Conservation (phyloP, 2,329 filamentous ascomycete genomes). For the Emergomyces pasteurianus region DNA sequence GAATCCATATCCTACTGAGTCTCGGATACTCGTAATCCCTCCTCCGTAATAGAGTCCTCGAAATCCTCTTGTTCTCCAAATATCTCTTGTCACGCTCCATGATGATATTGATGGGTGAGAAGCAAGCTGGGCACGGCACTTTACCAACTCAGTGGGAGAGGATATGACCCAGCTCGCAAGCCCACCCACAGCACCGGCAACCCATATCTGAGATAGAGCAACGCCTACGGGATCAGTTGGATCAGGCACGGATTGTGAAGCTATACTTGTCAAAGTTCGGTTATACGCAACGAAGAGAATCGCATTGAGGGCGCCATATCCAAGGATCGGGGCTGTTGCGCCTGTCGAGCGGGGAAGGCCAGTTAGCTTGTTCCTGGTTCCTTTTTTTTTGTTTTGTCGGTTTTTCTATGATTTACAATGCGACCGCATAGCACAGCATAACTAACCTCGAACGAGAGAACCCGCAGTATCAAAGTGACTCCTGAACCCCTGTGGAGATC, state of each 20-base stretch:
- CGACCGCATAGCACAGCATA: not conserved
- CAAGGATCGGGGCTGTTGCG: slow-evolving; percentile 71
- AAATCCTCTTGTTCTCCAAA: slow-evolving; percentile 48
- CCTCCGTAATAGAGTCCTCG: slow-evolving; percentile 73
- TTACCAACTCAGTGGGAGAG: slow-evolving; percentile 80
- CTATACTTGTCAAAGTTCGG: slow-evolving; percentile 56
- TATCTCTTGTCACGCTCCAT: slow-evolving; percentile 51
- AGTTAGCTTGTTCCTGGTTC: not conserved
- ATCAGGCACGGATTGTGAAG: slow-evolving; percentile 27
- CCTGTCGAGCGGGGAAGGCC: slow-evolving; percentile 35
- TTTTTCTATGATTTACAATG: not conserved
- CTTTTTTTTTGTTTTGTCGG: not conserved
- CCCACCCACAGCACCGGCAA: slow-evolving; percentile 69
- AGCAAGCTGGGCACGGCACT: slow-evolving; percentile 72
- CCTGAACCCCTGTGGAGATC: slow-evolving; percentile 15
- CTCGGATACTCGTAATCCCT: slow-evolving; percentile 65
- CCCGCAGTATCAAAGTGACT: slow-evolving; percentile 23
- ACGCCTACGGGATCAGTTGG: slow-evolving; percentile 32
- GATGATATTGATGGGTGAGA: slow-evolving; percentile 40
- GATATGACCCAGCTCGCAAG: slow-evolving; percentile 77
- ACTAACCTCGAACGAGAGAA: slow-evolving; percentile 29
- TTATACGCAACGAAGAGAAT: slow-evolving; percentile 87
- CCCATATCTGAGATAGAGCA: slow-evolving; percentile 57
- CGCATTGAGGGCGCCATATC: slow-evolving; percentile 84
- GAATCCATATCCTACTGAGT: slow-evolving; percentile 90